Conservation (phyloP, 1,284 basidiomycete species). For the Cystobasidium sp. region DNA sequence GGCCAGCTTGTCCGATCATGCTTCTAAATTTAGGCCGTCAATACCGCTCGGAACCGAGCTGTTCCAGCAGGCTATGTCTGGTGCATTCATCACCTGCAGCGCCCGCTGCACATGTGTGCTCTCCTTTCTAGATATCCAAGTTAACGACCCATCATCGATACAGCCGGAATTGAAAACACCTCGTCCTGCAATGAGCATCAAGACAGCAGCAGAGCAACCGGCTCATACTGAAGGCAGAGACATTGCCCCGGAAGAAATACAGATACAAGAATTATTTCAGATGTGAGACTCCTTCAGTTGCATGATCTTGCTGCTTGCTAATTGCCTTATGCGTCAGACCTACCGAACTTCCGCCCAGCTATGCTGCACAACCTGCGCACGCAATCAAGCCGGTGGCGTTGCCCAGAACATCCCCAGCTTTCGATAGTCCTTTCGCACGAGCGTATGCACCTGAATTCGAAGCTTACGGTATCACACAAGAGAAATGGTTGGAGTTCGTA, state of each 20-base stretch:
- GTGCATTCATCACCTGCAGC: background rate
- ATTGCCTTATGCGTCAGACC: background rate
- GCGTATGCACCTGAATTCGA: constrained; percentile 35
- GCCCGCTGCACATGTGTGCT: background rate
- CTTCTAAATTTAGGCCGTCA: background rate
- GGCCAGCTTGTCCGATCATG: background rate
- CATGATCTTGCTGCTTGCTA: no score
- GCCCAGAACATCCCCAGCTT: constrained; percentile 16
- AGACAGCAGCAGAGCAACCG: background rate
- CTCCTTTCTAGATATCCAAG: background rate
- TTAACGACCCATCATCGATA: background rate
- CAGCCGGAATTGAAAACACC: background rate
- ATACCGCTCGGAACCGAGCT: constrained; percentile 18
- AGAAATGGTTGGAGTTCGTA: constrained; percentile 45
- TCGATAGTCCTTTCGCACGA: constrained; percentile 41
- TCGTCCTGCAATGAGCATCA: background rate
- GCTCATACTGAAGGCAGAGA: no score
- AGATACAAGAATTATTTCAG: no score
- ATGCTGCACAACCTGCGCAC: background rate
- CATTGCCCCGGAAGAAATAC: no score
- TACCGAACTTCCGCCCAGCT: background rate
- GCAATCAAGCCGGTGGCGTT: constrained; percentile 36
- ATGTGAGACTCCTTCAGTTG: no score
- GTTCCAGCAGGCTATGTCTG: background rate
- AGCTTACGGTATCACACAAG: constrained; percentile 12